These are phyloP conservation scores for Dillenia suffruticosa DNA, from an alignment of 164 flowering plant genomes.

Conservation along the genomic window DNA sequence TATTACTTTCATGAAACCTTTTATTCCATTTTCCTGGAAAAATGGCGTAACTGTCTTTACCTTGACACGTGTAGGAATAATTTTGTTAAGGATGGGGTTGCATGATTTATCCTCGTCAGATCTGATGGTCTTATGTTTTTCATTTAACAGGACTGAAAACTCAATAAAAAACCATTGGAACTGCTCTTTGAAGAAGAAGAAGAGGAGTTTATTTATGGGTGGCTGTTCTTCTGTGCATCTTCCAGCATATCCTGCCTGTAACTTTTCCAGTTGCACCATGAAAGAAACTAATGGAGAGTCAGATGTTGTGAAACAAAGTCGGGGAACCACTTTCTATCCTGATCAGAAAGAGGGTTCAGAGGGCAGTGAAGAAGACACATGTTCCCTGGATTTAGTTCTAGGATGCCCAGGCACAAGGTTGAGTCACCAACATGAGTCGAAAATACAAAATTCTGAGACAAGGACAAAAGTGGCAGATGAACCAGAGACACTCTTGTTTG, in stretches of 20 bases:
- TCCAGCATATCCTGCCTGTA: neutral
- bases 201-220: constrained; percentile 11
- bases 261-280: constrained; percentile 2
- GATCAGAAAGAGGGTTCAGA: constrained; percentile 1
- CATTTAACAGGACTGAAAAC: constrained; percentile 46
- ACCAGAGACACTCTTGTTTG: neutral
- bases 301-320: constrained; percentile 4
- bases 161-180: constrained; percentile 67
- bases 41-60: no score
- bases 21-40: no score
- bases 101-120: no score
- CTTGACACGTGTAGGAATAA: no score
- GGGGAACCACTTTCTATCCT: constrained; percentile 1
- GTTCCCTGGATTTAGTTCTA: constrained; percentile 11
- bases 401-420: constrained; percentile 9
- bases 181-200: constrained; percentile 56
- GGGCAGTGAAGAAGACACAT: constrained; percentile 2
- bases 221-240: constrained; percentile 6
- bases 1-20: no score
- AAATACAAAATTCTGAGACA: constrained; percentile 1
- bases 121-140: neutral
- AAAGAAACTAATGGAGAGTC: neutral
- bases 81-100: no score
- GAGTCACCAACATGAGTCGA: constrained; percentile 1
- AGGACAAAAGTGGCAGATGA: constrained; percentile 4